These are phyloP conservation scores for Sanguinoderma infundibulare DNA, from an alignment of 1,284 basidiomycete species.

Conservation along the genomic window DNA sequence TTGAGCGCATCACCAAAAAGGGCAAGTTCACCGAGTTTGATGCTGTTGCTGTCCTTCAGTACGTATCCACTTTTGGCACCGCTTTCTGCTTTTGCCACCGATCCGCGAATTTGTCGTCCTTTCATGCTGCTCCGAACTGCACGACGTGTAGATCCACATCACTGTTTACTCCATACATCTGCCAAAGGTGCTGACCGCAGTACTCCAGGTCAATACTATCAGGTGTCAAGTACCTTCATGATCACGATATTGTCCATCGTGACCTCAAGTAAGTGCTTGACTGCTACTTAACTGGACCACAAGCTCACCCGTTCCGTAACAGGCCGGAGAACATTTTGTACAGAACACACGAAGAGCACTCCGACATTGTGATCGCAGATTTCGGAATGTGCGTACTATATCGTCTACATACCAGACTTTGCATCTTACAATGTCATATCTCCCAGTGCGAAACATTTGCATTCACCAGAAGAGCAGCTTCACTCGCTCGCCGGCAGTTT, in stretches of 20 bases:
- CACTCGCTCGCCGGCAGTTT: constrained; percentile 87
- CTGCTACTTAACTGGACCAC: neutral
- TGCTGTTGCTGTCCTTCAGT: constrained; percentile 76
- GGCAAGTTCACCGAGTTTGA: constrained; percentile 93
- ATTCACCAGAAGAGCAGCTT: constrained; percentile 79
- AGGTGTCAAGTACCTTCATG: constrained; percentile 84
- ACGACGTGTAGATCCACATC: neutral
- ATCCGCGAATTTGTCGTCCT: neutral
- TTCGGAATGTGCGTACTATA: constrained; percentile 95
- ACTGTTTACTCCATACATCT: neutral
- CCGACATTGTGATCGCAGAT: constrained; percentile 91
- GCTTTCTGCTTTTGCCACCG: neutral
- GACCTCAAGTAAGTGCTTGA: constrained; percentile 74
- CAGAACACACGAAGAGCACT: constrained; percentile 72
- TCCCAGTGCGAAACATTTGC: constrained; percentile 82
- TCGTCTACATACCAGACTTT: too few species aligned
- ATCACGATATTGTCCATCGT: constrained; percentile 89
- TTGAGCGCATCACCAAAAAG: constrained; percentile 79
- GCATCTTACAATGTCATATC: neutral
- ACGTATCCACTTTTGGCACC: constrained; percentile 32
- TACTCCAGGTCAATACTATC: constrained; percentile 68
- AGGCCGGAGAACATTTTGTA: constrained; percentile 96
- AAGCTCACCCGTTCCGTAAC: neutral
- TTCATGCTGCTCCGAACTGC: neutral
- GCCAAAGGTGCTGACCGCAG: neutral